Conservation (phyloP, 1,284 basidiomycete species). For the Naganishia albida region DNA sequence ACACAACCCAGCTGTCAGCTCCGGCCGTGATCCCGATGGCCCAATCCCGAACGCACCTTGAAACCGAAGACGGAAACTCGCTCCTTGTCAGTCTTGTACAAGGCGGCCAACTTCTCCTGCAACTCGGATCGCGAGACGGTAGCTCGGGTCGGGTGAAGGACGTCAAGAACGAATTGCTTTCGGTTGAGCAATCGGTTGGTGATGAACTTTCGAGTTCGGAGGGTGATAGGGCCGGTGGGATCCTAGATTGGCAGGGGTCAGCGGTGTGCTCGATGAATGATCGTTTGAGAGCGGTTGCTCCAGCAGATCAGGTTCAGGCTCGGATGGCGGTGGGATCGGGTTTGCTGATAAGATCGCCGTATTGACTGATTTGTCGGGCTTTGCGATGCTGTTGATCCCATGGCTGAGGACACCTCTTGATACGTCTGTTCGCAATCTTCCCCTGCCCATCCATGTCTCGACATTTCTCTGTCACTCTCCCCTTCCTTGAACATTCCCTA, state of each 20-base stretch:
- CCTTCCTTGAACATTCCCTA: not conserved
- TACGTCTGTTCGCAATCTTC: too few relatives aligned
- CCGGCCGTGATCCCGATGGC: not conserved
- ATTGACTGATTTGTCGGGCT: too few relatives aligned
- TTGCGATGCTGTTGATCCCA: too few relatives aligned
- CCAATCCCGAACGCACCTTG: constrained; percentile 54
- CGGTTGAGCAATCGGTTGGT: constrained; percentile 97
- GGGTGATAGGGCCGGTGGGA: constrained; percentile 85
- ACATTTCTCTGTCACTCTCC: not conserved
- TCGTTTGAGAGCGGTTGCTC: not conserved
- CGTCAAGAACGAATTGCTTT: constrained; percentile 82
- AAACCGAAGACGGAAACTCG: constrained; percentile 63
- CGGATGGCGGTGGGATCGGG: not conserved
- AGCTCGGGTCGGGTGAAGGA: constrained; percentile 92
- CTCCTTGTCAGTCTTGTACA: constrained; percentile 67
- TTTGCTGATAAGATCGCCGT: too few relatives aligned
- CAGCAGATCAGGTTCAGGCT: not conserved
- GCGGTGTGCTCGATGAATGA: not conserved
- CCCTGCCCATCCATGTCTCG: too few relatives aligned
- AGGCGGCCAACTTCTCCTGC: constrained; percentile 81
- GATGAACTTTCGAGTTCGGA: constrained; percentile 99
- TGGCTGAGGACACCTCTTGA: too few relatives aligned
- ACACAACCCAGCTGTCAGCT: constrained; percentile 38
- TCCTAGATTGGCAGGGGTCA: constrained; percentile 56
- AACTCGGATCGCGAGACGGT: constrained; percentile 95